Evolutionary conservation across 1,284 basidiomycete genomes (phyloP).

Genomic region (Heterobasidion annosum): DNA sequence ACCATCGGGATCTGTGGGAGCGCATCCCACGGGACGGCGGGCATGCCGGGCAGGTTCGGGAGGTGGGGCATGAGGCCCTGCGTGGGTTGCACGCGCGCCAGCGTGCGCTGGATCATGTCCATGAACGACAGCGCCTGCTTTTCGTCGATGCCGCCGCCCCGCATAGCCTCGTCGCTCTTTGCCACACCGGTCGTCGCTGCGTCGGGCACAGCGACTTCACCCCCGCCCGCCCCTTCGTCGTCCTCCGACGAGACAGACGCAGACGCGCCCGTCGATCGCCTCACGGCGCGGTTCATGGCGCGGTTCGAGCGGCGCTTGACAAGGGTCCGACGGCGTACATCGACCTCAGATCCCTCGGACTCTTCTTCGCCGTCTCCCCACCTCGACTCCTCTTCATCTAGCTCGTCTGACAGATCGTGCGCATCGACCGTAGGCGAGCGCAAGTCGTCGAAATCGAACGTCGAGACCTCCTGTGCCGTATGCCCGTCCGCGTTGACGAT

Average conservation of each 20-base stretch:
- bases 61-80: slow-evolving; percentile 50
- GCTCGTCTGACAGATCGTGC: slow-evolving; percentile 26
- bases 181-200: background rate
- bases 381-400: slow-evolving; percentile 54
- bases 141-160: slow-evolving; percentile 31
- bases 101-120: slow-evolving; percentile 64
- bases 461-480: slow-evolving; percentile 72
- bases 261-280: slow-evolving; percentile 8
- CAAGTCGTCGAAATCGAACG: slow-evolving; percentile 41
- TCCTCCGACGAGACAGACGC: slow-evolving; percentile 14
- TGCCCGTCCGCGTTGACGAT: slow-evolving; percentile 73
- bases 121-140: slow-evolving; percentile 65
- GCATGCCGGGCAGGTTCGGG: slow-evolving; percentile 36
- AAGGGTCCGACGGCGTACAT: slow-evolving; percentile 4
- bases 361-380: slow-evolving; percentile 67
- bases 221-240: slow-evolving; percentile 13
- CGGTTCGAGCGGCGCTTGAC: slow-evolving; percentile 12
- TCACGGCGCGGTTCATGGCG: slow-evolving; percentile 6
- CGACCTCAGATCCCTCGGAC: slow-evolving; percentile 28
- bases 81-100: slow-evolving; percentile 59
- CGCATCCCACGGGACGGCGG: slow-evolving; percentile 45
- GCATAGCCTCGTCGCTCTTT: slow-evolving; percentile 7
- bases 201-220: background rate
- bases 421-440: slow-evolving; percentile 23
- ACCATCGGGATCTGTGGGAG: slow-evolving; percentile 68